These are phyloP conservation scores for Leccinum aurantiacum DNA, from an alignment of 768 basidiomycete genomes.

Conservation along the genomic window DNA sequence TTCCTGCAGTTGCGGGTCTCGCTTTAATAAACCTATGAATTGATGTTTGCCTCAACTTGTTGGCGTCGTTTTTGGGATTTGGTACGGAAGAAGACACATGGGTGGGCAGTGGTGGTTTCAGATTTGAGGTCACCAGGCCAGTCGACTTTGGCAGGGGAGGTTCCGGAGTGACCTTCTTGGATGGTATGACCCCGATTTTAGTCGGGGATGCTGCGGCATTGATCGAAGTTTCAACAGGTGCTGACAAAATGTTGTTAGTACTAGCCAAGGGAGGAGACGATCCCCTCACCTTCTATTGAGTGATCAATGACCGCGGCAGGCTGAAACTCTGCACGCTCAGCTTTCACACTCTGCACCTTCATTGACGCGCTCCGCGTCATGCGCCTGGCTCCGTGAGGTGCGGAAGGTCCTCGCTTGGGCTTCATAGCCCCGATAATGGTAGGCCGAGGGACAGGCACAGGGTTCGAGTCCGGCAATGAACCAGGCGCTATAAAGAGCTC, in stretches of 20 bases:
- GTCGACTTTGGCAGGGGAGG: conserved; percentile 11
- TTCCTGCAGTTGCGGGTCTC: background rate
- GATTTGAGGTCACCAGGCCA: background rate
- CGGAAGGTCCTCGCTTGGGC: too few relatives aligned
- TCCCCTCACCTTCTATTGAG: conserved; percentile 2
- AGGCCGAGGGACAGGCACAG: background rate
- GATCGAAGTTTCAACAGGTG: background rate
- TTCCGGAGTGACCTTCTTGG: conserved; percentile 4
- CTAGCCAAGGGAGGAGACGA: background rate
- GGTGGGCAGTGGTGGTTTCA: background rate
- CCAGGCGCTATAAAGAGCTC: background rate
- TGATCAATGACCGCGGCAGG: background rate
- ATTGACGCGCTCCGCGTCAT: too few relatives aligned
- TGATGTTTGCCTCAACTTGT: conserved; percentile 20
- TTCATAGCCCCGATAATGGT: too few relatives aligned
- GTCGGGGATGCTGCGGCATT: background rate
- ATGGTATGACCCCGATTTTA: background rate
- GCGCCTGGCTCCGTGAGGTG: too few relatives aligned
- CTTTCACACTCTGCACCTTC: too few relatives aligned
- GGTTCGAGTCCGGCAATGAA: too few relatives aligned
- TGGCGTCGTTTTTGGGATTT: conserved; percentile 2
- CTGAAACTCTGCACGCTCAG: too few relatives aligned
- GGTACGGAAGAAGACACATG: conserved; percentile 13
- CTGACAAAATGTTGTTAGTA: conserved; percentile 15
- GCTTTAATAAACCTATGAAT: conserved; percentile 22